These are phyloP conservation scores for Mycena alexandri DNA, from an alignment of 768 basidiomycete species.

Conservation along the genomic window DNA sequence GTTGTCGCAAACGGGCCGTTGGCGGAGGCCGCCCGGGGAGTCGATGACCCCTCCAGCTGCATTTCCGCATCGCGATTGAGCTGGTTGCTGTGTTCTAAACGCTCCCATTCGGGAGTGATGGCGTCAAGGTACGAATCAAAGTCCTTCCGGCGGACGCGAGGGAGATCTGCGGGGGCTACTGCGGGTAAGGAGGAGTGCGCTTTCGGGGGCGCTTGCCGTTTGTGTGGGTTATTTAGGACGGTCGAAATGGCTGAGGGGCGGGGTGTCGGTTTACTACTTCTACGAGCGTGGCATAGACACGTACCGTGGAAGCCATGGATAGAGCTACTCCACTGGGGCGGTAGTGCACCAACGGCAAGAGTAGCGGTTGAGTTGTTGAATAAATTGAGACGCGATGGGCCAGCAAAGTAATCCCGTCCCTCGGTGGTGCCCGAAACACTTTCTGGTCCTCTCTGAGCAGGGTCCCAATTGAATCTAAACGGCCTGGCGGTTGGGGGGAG, in stretches of 20 bases:
- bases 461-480: conserved; percentile 85
- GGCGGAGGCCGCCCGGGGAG: conserved; percentile 36
- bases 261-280: background rate
- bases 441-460: conserved; percentile 71
- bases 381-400: conserved; percentile 61
- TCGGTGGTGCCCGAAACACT: conserved; percentile 82
- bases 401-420: conserved; percentile 74
- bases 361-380: conserved; percentile 64
- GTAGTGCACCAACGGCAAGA: conserved; percentile 63
- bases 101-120: conserved; percentile 82
- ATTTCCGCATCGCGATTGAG: conserved; percentile 55
- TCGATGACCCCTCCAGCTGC: conserved; percentile 51
- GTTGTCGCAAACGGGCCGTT: conserved; percentile 45
- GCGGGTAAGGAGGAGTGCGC: conserved; percentile 84
- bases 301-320: conserved; percentile 91
- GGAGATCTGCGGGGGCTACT: conserved; percentile 78
- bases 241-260: conserved; percentile 84
- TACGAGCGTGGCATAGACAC: conserved; percentile 39
- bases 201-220: conserved; percentile 87
- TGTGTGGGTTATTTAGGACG: conserved; percentile 91
- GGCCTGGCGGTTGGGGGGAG: conserved; percentile 64
- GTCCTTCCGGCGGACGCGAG: conserved; percentile 84
- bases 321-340: conserved; percentile 82
- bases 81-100: conserved; percentile 66
- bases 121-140: conserved; percentile 86